A percentile compares a stretch with the other conserved stretches of the same genome.
Conservation (phyloP, 2,329 filamentous ascomycete genomes). For the Cercospora beticola region DNA sequence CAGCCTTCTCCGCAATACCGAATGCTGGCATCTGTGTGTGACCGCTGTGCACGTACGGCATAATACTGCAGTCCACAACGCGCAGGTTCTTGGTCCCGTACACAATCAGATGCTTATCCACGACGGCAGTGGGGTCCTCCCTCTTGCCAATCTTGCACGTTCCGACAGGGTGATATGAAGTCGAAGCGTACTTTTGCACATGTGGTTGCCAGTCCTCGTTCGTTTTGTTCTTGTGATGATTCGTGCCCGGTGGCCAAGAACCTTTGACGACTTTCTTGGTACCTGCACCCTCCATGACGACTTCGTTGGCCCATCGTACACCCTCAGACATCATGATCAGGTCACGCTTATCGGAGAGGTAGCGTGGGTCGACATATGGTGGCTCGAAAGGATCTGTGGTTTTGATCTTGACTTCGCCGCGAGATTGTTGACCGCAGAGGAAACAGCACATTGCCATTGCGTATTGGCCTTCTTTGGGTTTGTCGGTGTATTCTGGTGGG, state of each 20-base stretch:
- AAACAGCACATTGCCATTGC: slow-evolving; percentile 60
- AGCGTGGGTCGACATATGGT: slow-evolving; percentile 60
- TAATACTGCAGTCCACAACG: slow-evolving; percentile 55
- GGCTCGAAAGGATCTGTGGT: slow-evolving; percentile 51
- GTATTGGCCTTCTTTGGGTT: slow-evolving; percentile 54
- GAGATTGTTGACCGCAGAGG: slow-evolving; percentile 58
- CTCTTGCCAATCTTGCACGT: slow-evolving; percentile 58
- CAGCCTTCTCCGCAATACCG: slow-evolving; percentile 56
- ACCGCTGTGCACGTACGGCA: slow-evolving; percentile 53
- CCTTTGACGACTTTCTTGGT: slow-evolving; percentile 61
- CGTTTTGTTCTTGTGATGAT: slow-evolving; percentile 54
- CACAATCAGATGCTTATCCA: slow-evolving; percentile 56
- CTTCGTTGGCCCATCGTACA: slow-evolving; percentile 60
- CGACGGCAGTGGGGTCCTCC: slow-evolving; percentile 51
- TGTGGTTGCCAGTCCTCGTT: slow-evolving; percentile 60
- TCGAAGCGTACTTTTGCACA: slow-evolving; percentile 55
- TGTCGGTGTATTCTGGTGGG: slow-evolving; percentile 57
- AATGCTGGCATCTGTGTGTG: slow-evolving; percentile 61
- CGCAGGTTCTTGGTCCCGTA: slow-evolving; percentile 54
- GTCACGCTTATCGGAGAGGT: slow-evolving; percentile 58
- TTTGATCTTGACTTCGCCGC: slow-evolving; percentile 55
- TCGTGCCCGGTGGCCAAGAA: slow-evolving; percentile 55
- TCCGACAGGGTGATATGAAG: slow-evolving; percentile 53
- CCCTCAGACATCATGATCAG: slow-evolving; percentile 60
- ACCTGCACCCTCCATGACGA: slow-evolving; percentile 57